Percentiles rank a stretch among this genome's conserved stretches.
These are phyloP conservation scores for Rhizoclosmatium sp. DNA, from an alignment of 192 early-diverging fungal genomes.

Conservation along the genomic window DNA sequence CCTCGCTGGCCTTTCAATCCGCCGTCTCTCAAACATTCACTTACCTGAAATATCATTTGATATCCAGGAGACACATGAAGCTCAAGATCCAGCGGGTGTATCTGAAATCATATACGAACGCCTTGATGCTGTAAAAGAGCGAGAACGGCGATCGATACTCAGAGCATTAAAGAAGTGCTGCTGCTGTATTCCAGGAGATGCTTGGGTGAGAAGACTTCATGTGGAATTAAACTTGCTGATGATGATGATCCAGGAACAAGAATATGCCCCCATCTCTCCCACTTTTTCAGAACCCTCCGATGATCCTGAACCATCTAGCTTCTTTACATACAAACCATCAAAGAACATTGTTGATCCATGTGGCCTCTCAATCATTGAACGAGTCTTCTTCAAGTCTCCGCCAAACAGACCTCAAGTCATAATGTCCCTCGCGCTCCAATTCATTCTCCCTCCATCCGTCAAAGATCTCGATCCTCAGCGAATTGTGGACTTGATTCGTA, in stretches of 20 bases:
- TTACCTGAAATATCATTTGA: conserved; percentile 30
- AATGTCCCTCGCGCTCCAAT: conserved; percentile 44
- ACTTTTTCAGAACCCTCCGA: not conserved
- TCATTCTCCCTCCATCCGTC: conserved; percentile 40
- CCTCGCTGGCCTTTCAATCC: not conserved
- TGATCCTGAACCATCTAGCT: not conserved
- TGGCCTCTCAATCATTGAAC: conserved; percentile 56
- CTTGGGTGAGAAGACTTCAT: not conserved
- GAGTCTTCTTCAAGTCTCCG: conserved; percentile 49
- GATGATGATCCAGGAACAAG: not conserved
- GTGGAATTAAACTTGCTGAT: not conserved
- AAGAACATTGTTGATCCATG: conserved; percentile 26
- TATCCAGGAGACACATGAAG: conserved; percentile 22
- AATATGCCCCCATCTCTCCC: not conserved
- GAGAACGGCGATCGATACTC: conserved; percentile 21
- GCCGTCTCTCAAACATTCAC: not conserved
- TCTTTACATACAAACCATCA: not conserved
- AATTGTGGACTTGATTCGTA: conserved; percentile 47
- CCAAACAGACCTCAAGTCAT: conserved; percentile 50
- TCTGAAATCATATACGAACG: conserved; percentile 20
- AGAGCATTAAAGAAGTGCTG: conserved; percentile 14
- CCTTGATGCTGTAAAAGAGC: conserved; percentile 22
- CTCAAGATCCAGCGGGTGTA: conserved; percentile 10
- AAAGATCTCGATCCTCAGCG: conserved; percentile 24
- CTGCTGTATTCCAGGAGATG: not conserved